Base-by-base conservation (phyloP, 1,284 basidiomycete species). In the Hortiboletus rubellus region DNA sequence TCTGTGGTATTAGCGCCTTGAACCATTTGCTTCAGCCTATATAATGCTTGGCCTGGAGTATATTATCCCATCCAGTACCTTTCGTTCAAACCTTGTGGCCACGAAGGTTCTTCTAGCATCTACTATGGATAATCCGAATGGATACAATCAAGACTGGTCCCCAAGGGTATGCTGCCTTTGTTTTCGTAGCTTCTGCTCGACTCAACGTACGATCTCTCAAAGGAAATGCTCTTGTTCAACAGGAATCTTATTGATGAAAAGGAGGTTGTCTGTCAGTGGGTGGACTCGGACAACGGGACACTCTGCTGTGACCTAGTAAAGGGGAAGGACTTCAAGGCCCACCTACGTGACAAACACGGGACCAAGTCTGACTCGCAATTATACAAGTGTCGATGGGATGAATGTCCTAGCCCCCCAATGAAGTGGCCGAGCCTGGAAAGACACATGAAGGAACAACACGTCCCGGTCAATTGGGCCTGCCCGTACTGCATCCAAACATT, bases 151-250 rank as follows among this genome's bases (percentile, higher is more conserved):
- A 38, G 34, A 36, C 3, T 62, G 49, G 60, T 30, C 46, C 10
- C 17, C 7, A 4, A n/a, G 24, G n/a, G 63, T 63, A 50, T 18
- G 59, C 24, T 22, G n/a, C 11, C 11, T 30, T 37, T 52, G 15
- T 14, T 34, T 47, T 45, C 11, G 7, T 5, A 4, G 7, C 15
- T 17, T 22, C 11, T 1, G 31, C 18, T 27, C 27, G 27, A 27
- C 27, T 42, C 14, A 30, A 41, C 7, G 12, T 4, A 12, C 10
- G 7, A 2, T 12, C 5, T 4, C 1, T 12, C 3, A 24, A 50
- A 63, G 63, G 61, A 63, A 18, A 54, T 41, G 24, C 49, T 52
- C 15, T 2, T 15, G 4, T 60, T 60, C 9, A 51, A 52, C 9
- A 3, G 46, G 1, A 5, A 36, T 34, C 11, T 43, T 7, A 41